Conservation (phyloP, 768 basidiomycete genomes). For the Lenzites betulinus region DNA sequence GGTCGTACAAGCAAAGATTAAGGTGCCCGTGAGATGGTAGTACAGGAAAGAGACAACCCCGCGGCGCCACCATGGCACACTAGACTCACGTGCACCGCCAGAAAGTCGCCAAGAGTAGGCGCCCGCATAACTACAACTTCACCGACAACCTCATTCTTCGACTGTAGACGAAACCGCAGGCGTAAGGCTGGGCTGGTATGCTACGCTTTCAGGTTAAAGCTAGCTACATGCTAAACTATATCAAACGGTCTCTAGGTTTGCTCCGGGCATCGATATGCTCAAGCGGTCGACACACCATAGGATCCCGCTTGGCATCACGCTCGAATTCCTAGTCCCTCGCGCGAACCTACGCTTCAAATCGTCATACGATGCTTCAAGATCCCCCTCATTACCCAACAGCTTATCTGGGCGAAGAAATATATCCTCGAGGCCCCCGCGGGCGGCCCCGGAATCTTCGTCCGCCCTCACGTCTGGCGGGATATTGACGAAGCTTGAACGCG, state of each 20-base stretch:
- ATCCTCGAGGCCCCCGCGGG: not conserved
- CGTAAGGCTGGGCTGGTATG: too few relatives aligned
- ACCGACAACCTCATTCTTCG: too few relatives aligned
- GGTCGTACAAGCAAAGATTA: not conserved
- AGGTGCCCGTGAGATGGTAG: not conserved
- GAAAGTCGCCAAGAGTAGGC: not conserved
- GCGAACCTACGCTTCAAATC: conserved; percentile 26
- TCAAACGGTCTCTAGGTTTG: not conserved
- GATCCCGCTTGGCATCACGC: conserved; percentile 26
- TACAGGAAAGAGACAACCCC: not conserved
- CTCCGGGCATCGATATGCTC: conserved; percentile 19
- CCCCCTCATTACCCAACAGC: conserved; percentile 1
- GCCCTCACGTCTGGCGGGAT: conserved; percentile 12
- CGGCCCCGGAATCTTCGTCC: not conserved
- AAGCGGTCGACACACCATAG: conserved; percentile 24
- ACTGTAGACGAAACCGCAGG: too few relatives aligned
- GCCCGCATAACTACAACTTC: not conserved
- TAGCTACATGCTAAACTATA: conserved; percentile 4
- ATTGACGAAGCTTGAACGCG: conserved; percentile 4
- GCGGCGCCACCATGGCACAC: not conserved
- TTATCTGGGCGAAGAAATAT: not conserved
- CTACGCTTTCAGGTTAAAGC: not conserved
- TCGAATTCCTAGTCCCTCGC: conserved; percentile 49
- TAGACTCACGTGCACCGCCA: not conserved
- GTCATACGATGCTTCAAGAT: not conserved